phyloP scores from a whole-genome alignment of 1,284 basidiomycete genomes.

The Ceratobasidium sp. region DNA sequence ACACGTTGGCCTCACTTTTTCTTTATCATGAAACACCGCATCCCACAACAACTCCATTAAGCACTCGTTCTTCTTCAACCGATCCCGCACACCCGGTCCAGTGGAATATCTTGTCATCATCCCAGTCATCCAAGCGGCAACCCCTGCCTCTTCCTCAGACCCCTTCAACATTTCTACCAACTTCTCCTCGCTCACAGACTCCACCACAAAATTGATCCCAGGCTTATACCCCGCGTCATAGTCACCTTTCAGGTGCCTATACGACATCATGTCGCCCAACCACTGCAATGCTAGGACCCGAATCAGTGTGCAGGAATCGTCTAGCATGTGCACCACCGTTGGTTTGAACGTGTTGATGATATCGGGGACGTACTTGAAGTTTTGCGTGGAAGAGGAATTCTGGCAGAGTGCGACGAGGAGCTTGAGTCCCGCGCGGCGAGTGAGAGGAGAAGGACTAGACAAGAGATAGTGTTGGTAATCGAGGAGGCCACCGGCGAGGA shows the following conservation, averaged over 20 bases:
- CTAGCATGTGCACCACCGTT: not conserved
- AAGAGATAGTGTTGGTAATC: conserved; percentile 22
- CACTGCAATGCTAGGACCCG: conserved; percentile 27
- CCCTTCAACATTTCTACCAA: conserved; percentile 25
- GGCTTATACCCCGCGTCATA: not conserved
- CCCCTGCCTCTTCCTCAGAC: conserved; percentile 8
- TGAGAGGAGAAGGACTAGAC: conserved; percentile 20
- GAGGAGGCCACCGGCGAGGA: conserved; percentile 11
- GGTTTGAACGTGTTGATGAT: conserved; percentile 11
- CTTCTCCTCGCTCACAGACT: conserved; percentile 21
- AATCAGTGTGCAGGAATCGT: conserved; percentile 22
- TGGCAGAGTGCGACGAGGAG: conserved; percentile 9
- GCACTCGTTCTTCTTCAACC: conserved; percentile 10
- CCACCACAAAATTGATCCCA: conserved; percentile 21
- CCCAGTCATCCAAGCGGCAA: conserved; percentile 23
- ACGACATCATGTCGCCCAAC: conserved; percentile 17
- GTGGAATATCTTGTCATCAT: not conserved
- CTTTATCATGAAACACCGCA: conserved; percentile 10
- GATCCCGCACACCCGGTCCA: not conserved
- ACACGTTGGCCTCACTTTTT: not conserved
- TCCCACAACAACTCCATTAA: conserved; percentile 30
- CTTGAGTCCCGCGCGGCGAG: conserved; percentile 36
- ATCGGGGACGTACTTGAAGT: conserved; percentile 18
- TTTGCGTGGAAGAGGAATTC: conserved; percentile 1
- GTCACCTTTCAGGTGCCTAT: conserved; percentile 19